These are phyloP conservation scores for Wallacemonas rigidus DNA, from an alignment of 208 protist genomes.

Conservation along the genomic window DNA sequence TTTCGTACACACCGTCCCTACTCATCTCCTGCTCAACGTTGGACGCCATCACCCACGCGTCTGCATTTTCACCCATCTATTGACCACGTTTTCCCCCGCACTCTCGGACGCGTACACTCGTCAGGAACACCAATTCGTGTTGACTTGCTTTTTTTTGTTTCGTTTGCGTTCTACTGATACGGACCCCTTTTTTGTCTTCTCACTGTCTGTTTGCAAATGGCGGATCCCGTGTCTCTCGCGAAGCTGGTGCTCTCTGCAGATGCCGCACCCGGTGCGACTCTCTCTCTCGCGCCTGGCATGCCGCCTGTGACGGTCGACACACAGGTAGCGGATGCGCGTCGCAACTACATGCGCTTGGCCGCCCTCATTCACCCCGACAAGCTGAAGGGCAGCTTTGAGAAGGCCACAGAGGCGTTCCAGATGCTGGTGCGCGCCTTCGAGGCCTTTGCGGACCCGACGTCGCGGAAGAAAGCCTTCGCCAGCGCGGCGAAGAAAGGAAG, in stretches of 20 bases:
- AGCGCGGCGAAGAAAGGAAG: background rate
- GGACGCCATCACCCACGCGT: no score
- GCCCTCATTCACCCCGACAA: conserved; percentile 81
- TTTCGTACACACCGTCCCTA: no score
- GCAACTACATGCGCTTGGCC: conserved; percentile 85
- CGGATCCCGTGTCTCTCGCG: conserved; percentile 51
- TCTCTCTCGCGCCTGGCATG: conserved; percentile 68
- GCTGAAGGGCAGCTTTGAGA: conserved; percentile 58
- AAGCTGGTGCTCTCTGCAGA: conserved; percentile 50
- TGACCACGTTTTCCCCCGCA: no score
- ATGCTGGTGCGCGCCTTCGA: conserved; percentile 83
- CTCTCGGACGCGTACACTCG: no score
- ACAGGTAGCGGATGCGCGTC: conserved; percentile 58
- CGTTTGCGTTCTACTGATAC: background rate
- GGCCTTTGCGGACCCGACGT: conserved; percentile 64
- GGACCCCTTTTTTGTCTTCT: background rate
- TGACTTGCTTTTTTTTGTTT: background rate
- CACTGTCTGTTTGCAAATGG: conserved; percentile 15
- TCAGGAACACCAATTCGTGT: background rate
- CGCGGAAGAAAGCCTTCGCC: conserved; percentile 42
- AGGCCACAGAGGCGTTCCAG: conserved; percentile 84
- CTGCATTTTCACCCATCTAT: no score
- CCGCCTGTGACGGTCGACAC: conserved; percentile 63
- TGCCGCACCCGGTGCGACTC: conserved; percentile 48
- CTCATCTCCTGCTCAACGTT: no score